Base-by-base conservation (phyloP, 805 yeast species). In the Teunomyces aglyptinius region DNA sequence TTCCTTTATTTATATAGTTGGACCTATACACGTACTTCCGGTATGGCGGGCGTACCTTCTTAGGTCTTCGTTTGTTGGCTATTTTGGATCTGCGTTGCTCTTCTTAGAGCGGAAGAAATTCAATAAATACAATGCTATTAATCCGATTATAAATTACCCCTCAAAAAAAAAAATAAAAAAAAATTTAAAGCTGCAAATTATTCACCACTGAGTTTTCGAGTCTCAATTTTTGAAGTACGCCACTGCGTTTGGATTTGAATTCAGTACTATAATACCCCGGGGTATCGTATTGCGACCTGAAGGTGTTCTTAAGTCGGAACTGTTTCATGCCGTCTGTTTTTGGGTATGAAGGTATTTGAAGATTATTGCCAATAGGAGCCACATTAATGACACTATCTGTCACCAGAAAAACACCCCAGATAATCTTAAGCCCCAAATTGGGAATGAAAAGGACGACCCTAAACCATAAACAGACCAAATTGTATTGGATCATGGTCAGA, bases 51-150 rank as follows among this genome's bases (percentile, higher is more conserved):
- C 84, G 82, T 40, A 78, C 73, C 74, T 90, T 86, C 73, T 85
- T 86, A 8, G 96, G 90, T 63, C 97, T 78, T 59, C 91, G 70
- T 65, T 89, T 90, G 67, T 90, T 90, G 28, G 90, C 97, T 84
- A 90, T 90, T 44, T 56, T 63, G 68, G 47, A 38, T 22, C 26
- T 13, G n/a, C 20, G 29, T 19, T 24, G 38, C 19, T 11, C 15
- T 28, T 16, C 24, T 19, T 11, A 8, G 43, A n/a, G 40, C 24
- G 39, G 27, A 19, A 22, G 15, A 36, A 19, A 19, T 22, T 36
- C 27, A 28, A 22, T 19, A 19, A 16, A 11, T 33, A 18, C 12
- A 16, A 19, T 18, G 38, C 24, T 22, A 18, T 22, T 44, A 27
- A 4, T 55, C n/a, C 6, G 63, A 48, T 57, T 51, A 7, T 50